These are phyloP conservation scores for Mytilinidion resinicola DNA, from an alignment of 495 filamentous ascomycete species.

Conservation along the genomic window DNA sequence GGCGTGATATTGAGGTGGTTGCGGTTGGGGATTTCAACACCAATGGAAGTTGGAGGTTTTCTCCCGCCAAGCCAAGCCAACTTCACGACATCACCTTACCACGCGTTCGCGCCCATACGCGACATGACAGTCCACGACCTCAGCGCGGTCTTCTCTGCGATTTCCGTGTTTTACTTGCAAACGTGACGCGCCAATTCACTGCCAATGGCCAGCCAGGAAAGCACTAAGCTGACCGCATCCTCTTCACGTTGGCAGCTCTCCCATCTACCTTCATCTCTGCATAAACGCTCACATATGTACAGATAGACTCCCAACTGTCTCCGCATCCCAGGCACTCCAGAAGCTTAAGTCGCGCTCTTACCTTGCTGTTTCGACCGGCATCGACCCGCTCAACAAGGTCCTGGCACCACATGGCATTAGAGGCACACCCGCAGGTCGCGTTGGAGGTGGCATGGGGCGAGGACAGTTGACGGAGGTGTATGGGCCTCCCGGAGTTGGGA, in stretches of 20 bases:
- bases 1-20: too few relatives aligned
- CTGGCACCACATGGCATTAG: slow-evolving; percentile 21
- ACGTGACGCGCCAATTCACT: background rate
- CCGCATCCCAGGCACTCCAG: slow-evolving; percentile 76
- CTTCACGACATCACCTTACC: background rate
- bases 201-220: slow-evolving; percentile 30
- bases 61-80: slow-evolving; percentile 4
- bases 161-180: too few relatives aligned
- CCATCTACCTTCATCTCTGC: background rate
- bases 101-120: background rate
- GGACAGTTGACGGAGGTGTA: slow-evolving; percentile 84
- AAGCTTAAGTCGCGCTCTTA: slow-evolving; percentile 47
- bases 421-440: background rate
- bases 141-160: background rate
- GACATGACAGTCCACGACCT: slow-evolving; percentile 1
- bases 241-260: slow-evolving; percentile 26
- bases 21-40: too few relatives aligned
- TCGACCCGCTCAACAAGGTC: slow-evolving; percentile 47
- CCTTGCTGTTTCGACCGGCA: slow-evolving; percentile 58
- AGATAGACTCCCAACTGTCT: slow-evolving; percentile 82
- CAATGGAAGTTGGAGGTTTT: too few relatives aligned
- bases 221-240: slow-evolving; percentile 26
- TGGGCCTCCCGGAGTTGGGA: slow-evolving; percentile 83
- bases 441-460: slow-evolving; percentile 54
- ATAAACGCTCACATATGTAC: slow-evolving; percentile 6